Evolutionary conservation across 352 stramenopile genomes (phyloP).

Genomic region (Nannochloropsis limnetica): DNA sequence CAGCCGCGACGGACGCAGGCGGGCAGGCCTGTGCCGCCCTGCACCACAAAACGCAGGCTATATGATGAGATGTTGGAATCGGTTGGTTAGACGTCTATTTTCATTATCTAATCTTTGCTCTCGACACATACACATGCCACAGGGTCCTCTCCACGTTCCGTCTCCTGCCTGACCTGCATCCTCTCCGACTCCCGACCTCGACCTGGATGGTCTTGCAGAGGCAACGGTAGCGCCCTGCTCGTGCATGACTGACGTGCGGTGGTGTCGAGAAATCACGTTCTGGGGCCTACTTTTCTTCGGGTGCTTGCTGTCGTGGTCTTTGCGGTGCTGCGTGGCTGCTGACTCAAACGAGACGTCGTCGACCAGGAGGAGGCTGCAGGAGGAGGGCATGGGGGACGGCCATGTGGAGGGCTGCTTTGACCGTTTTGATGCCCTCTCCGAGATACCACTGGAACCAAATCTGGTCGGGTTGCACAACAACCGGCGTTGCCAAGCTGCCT

Average conservation of each 20-base stretch:
- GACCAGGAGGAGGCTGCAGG: not conserved
- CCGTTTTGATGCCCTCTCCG: not conserved
- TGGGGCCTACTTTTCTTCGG: not conserved
- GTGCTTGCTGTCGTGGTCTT: not conserved
- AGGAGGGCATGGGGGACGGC: not conserved
- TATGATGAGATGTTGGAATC: not conserved
- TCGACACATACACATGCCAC: not conserved
- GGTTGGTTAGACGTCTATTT: not conserved
- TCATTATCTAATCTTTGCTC: not conserved
- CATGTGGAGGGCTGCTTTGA: constrained; percentile 34
- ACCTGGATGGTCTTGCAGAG: not conserved
- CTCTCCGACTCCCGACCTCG: not conserved
- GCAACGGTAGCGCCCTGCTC: not conserved
- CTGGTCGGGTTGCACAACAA: not conserved
- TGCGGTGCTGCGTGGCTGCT: not conserved
- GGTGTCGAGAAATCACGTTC: not conserved
- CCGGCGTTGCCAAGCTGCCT: not conserved
- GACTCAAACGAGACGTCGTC: not conserved
- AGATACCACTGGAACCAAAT: not conserved
- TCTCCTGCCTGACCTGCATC: not conserved
- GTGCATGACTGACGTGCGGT: not conserved
- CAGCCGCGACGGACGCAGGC: not conserved
- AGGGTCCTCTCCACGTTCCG: not conserved
- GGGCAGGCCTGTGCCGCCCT: not conserved
- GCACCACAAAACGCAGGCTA: not conserved